Percentiles rank a stretch among this genome's conserved stretches.
Conservation (phyloP, 2,329 filamentous ascomycete species). For the Blumeriella jaapii region DNA sequence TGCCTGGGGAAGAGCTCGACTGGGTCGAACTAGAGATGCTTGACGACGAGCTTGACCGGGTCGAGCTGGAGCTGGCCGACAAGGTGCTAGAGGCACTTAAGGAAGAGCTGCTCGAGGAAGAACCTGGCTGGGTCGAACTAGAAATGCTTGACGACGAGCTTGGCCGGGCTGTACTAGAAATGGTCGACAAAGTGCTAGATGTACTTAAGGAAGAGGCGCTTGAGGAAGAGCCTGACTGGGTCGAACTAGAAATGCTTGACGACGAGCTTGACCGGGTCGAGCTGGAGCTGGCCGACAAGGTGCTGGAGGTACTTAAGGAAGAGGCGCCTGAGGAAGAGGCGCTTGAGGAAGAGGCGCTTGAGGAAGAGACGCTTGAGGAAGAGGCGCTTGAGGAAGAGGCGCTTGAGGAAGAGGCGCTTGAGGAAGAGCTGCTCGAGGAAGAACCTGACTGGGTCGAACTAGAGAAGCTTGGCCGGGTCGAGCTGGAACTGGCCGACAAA, state of each 20-base stretch:
- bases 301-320: background rate
- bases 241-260: background rate
- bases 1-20: no score
- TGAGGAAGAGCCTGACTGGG: no score
- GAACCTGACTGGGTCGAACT: background rate
- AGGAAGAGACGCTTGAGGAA: slow-evolving; percentile 4
- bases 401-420: background rate
- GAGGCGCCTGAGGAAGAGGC: slow-evolving; percentile 4
- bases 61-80: no score
- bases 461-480: background rate
- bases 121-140: background rate
- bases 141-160: slow-evolving; percentile 4
- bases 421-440: background rate
- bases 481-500: background rate
- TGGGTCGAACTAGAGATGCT: no score
- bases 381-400: slow-evolving; percentile 1
- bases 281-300: background rate
- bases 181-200: background rate
- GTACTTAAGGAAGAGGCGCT: slow-evolving; percentile 1
- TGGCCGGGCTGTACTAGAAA: slow-evolving; percentile 1
- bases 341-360: slow-evolving; percentile 2
- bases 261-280: background rate
- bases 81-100: slow-evolving; percentile 5
- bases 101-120: background rate
- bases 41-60: no score